Evolutionary conservation across 371 early-diverging fungal genomes (phyloP).

Genomic region (Apophysomyces sp.): DNA sequence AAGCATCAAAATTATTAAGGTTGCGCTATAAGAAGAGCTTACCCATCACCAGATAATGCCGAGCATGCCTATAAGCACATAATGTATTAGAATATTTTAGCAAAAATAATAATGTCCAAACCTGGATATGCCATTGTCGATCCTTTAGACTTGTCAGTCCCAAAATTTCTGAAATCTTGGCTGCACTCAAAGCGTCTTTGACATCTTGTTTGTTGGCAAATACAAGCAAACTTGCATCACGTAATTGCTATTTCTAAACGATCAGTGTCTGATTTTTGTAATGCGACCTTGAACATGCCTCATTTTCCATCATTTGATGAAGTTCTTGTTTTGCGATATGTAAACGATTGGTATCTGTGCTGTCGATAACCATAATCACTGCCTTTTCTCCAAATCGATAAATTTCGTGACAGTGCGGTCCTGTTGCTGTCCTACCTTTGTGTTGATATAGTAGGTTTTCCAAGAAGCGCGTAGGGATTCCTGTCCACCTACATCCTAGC

Average conservation of each 20-base stretch:
- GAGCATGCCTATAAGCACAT: conserved; percentile 59
- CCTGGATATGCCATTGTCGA: conserved; percentile 78
- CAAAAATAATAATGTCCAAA: conserved; percentile 8
- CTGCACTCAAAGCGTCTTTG: conserved; percentile 64
- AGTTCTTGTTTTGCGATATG: conserved; percentile 66
- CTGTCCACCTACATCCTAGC: conserved; percentile 76
- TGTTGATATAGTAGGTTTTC: conserved; percentile 73
- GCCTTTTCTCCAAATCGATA: conserved; percentile 47
- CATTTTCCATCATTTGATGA: conserved; percentile 74
- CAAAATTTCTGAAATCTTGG: conserved; percentile 69
- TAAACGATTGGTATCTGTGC: conserved; percentile 66
- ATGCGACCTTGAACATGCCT: conserved; percentile 36
- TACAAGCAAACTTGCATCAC: conserved; percentile 62
- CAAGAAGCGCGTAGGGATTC: conserved; percentile 69
- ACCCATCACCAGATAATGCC: conserved; percentile 77
- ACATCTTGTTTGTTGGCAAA: conserved; percentile 79
- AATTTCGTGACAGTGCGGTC: too few species aligned
- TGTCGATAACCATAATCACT: conserved; percentile 79
- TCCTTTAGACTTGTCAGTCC: conserved; percentile 64
- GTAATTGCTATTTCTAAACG: conserved; percentile 45
- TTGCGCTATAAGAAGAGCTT: conserved; percentile 9
- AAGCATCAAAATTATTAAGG: background rate
- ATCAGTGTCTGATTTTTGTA: background rate
- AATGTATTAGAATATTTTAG: background rate
- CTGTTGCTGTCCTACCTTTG: conserved; percentile 38